Evolutionary conservation across 352 stramenopile species (phyloP).

Genomic region (Blastocystis sp.): DNA sequence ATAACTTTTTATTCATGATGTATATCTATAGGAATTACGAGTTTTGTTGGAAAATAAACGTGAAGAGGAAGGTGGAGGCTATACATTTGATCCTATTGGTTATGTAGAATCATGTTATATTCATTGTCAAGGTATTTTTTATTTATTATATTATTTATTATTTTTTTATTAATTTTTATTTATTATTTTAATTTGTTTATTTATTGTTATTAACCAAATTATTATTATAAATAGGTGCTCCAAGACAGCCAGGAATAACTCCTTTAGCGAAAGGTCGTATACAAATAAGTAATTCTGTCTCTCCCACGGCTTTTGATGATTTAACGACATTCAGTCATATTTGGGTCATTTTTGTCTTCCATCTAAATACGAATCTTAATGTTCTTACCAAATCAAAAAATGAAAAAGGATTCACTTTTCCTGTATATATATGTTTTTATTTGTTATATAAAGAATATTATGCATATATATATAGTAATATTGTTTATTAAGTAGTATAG

Average conservation of each 20-base stretch:
- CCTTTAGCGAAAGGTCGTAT: constrained; percentile 52
- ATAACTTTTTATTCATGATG: background rate
- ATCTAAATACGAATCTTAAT: constrained; percentile 67
- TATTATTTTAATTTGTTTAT: no score
- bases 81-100: constrained; percentile 54
- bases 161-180: no score
- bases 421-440: background rate
- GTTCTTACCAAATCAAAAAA: constrained; percentile 38
- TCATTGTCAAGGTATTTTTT: constrained; percentile 61
- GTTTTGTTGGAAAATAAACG: constrained; percentile 19
- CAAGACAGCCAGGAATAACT: constrained; percentile 56
- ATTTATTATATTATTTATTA: no score
- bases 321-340: constrained; percentile 63
- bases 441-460: no score
- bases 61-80: constrained; percentile 50
- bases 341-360: constrained; percentile 70
- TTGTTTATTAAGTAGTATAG: no score
- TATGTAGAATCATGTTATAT: constrained; percentile 60
- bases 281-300: constrained; percentile 55
- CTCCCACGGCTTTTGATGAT: constrained; percentile 53
- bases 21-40: constrained; percentile 14
- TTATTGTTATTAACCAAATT: no score
- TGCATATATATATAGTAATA: no score
- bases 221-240: no score
- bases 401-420: constrained; percentile 24